phyloP scores from a whole-genome alignment of 257 asterid species.

The Primulina eburnea region DNA sequence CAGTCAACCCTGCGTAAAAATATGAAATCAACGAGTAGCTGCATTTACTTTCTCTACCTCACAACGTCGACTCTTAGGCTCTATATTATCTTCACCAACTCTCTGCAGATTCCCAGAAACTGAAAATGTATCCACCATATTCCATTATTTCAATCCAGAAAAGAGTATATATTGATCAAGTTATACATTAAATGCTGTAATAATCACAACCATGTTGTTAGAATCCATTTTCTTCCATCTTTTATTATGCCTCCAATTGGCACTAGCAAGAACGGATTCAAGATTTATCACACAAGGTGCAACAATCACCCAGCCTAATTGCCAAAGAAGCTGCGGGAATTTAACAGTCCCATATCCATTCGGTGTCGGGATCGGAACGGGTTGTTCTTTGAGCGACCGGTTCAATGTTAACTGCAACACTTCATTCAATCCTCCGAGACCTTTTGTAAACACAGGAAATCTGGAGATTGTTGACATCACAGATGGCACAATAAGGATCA shows the following conservation, averaged over 20 bases:
- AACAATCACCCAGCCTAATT: conserved; percentile 31
- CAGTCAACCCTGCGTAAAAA: neutral
- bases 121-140: neutral
- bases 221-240: neutral
- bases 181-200: neutral
- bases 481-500: conserved; percentile 20
- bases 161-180: neutral
- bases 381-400: conserved; percentile 30
- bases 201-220: conserved; percentile 2
- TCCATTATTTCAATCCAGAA: neutral
- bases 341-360: conserved; percentile 49
- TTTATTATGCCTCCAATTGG: conserved; percentile 20
- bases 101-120: neutral
- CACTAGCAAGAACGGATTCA: conserved; percentile 11
- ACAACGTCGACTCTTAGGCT: neutral
- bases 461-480: conserved; percentile 26
- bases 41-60: neutral
- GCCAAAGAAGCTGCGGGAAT: conserved; percentile 46
- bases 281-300: conserved; percentile 12
- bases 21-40: neutral
- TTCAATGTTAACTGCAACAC: conserved; percentile 44
- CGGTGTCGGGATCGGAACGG: conserved; percentile 32
- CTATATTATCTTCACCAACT: no score
- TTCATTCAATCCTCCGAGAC: conserved; percentile 30
- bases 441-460: neutral